Evolutionary conservation across 2,329 filamentous ascomycete genomes (phyloP), one percentile per base, ranked within the genome.

Genomic region (Cladosporium austrohemisphaericum): DNA sequence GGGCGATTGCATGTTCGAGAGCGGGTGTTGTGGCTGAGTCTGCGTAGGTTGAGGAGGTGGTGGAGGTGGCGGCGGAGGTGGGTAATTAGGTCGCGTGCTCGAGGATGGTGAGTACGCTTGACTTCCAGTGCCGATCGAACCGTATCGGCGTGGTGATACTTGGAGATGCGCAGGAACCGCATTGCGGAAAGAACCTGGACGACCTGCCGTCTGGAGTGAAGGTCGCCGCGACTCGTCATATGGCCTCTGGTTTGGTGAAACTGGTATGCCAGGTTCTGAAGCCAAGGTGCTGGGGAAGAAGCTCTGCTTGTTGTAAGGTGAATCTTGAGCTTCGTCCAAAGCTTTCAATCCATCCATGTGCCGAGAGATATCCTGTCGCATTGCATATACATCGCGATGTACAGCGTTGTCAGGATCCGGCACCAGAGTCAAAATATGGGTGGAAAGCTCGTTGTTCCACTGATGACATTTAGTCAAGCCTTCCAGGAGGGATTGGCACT

Each of bases 201-300:
- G 78, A 35, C 77, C 70, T 54, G 78, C 76, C 41, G 83, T 78
- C 49, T 80, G 76, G 41, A 91, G 74, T 43, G 85, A 89, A 19
- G 78, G 78, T 41, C 87, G 79, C 52, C 90, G 84, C 48, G 83
- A 80, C 52, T 95, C 92, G 61, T 95, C 91, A 62, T 91, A 86
- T 8, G 90, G 82, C 56, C 91, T 72, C 69, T 95, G 91, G 55
- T 90, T 83, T 16, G 92, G 92, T 32, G 92, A 97, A 31, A 95
- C 79, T 9, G 91, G 90, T 35, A 62, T 51, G 2, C 51, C 38
- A 13, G 59, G 57, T 35, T 64, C 63, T 3, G 57, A 50, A 8
- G 52, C 44, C 11, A 53, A 52, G 20, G 51, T 57, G 10, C 54
- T 55, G 16, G 69, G 68, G 62, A 71, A 69, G 55, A 69, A 72